Evolutionary conservation across 805 yeast species (phyloP).

Genomic region (Kuraishia molischiana): DNA sequence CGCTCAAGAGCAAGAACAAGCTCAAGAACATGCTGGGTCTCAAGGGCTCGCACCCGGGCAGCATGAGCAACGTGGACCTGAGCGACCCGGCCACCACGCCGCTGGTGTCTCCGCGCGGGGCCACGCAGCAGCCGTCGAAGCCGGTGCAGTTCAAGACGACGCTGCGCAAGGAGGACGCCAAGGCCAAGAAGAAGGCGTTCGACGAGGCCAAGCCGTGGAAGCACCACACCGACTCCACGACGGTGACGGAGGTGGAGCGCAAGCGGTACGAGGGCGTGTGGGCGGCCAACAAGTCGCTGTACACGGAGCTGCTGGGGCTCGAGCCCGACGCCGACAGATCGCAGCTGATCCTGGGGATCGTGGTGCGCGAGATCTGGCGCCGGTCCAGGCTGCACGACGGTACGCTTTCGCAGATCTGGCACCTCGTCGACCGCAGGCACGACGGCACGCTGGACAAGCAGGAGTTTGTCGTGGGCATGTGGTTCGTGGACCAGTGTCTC

Average conservation of each 20-base stretch:
- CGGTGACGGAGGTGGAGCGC: conserved; percentile 50
- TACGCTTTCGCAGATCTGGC: conserved; percentile 54
- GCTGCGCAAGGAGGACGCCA: conserved; percentile 31
- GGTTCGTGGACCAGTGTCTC: conserved; percentile 93
- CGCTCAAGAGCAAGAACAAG: background rate
- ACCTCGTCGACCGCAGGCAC: conserved; percentile 50
- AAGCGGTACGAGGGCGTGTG: conserved; percentile 91
- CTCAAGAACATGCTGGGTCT: background rate
- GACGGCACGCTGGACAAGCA: conserved; percentile 74
- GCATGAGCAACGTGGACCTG: background rate
- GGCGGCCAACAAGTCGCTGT: conserved; percentile 77
- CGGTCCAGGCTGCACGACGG: conserved; percentile 66
- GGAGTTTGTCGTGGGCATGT: conserved; percentile 92
- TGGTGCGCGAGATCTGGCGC: conserved; percentile 73
- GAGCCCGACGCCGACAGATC: background rate
- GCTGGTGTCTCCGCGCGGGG: background rate
- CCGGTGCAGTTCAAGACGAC: conserved; percentile 39
- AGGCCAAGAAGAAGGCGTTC: conserved; percentile 36
- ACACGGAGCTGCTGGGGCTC: conserved; percentile 20
- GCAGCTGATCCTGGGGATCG: conserved; percentile 38
- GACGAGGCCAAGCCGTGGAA: conserved; percentile 95
- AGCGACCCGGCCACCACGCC: background rate
- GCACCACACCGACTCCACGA: conserved; percentile 52
- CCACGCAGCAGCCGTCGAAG: conserved; percentile 6
- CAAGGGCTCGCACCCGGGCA: background rate